Evolutionary conservation across 2,329 filamentous ascomycete genomes (phyloP), one percentile per base, ranked within the genome.

Genomic region (Colletotrichum horii): DNA sequence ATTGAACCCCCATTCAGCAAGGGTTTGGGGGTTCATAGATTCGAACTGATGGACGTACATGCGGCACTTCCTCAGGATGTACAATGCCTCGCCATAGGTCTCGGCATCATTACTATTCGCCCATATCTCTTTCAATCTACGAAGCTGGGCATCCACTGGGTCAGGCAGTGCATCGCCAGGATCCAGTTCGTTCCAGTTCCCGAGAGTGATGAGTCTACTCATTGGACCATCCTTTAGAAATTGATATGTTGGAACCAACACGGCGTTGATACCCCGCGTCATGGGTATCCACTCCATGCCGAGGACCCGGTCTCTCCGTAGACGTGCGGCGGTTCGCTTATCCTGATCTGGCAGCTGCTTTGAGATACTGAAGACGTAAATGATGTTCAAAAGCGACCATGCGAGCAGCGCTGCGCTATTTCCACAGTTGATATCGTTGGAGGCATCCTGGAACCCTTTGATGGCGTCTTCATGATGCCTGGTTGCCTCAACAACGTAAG

Each of bases 271-370:
- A 24, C 78, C 79, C 14, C 74, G 77, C 8, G 78, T 64, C 77
- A 79, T 80, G 4, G 76, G 74, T 24, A 79, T 78, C 77, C 76
- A 78, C 19, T 79, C 79, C 3, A 68, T 38, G 14, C 78, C 77
- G 5, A 80, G 68, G 2, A 78, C 55, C 6, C 70, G 71, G 19
- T 78, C 76, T n/a, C 73, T 76, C 2, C 69, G 71, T 4, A 43
- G 32, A 24, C 66, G 43, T 3, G 64, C 56, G 8, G 38, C 34
- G 14, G 14, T 43, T 24, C 32, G 26, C 9, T 75, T n/a, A n/a
- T 28, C 22, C 22, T 19, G 36, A 19, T 70, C 48, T 4, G 58
- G 24, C 1, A 67, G 56, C 26, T 58, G 56, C 15, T 30, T 67
- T 4, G 70, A 65, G 11, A 76, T 75, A 1, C 43, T 52, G 24